A percentile compares a stretch with the other conserved stretches of the same genome.
These are phyloP conservation scores for Exophiala viscosa DNA, from an alignment of 2,329 filamentous ascomycete species.

Conservation along the genomic window DNA sequence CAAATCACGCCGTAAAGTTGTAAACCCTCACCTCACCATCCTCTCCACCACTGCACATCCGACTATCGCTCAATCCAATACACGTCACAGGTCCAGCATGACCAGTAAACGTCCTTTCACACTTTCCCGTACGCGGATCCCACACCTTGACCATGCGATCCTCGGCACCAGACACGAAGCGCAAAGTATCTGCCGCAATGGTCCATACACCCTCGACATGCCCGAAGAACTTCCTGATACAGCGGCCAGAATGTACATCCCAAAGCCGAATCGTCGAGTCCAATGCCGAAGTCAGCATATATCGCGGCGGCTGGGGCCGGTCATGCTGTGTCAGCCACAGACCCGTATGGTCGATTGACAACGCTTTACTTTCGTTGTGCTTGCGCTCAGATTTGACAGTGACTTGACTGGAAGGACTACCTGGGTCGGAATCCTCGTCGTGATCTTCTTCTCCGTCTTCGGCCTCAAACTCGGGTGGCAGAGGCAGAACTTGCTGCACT, in stretches of 20 bases:
- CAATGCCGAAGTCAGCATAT: slow-evolving; percentile 88
- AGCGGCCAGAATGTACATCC: slow-evolving; percentile 78
- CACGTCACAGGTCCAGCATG: slow-evolving; percentile 91
- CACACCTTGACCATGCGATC: slow-evolving; percentile 95
- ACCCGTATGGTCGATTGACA: slow-evolving; percentile 46
- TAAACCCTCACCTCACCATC: slow-evolving; percentile 88
- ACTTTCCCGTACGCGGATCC: slow-evolving; percentile 87
- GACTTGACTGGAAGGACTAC: slow-evolving; percentile 21
- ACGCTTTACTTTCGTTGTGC: slow-evolving; percentile 1
- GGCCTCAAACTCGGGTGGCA: slow-evolving; percentile 84
- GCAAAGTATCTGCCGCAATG: slow-evolving; percentile 79
- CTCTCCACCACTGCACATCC: slow-evolving; percentile 87
- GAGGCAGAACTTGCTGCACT: slow-evolving; percentile 82
- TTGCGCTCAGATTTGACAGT: background rate
- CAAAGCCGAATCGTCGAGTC: slow-evolving; percentile 90
- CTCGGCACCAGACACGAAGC: slow-evolving; percentile 84
- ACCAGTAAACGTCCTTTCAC: slow-evolving; percentile 86
- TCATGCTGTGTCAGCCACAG: slow-evolving; percentile 39
- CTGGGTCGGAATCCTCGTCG: slow-evolving; percentile 21
- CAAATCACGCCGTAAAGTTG: slow-evolving; percentile 54
- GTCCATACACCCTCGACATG: slow-evolving; percentile 97
- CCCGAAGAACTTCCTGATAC: slow-evolving; percentile 89
- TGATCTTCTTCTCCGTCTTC: slow-evolving; percentile 53
- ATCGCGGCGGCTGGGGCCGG: slow-evolving; percentile 74
- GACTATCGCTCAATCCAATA: slow-evolving; percentile 81